Evolutionary conservation across 108 stramenopile genomes (phyloP).

Genomic region (Cafeteria roenbergensis): DNA sequence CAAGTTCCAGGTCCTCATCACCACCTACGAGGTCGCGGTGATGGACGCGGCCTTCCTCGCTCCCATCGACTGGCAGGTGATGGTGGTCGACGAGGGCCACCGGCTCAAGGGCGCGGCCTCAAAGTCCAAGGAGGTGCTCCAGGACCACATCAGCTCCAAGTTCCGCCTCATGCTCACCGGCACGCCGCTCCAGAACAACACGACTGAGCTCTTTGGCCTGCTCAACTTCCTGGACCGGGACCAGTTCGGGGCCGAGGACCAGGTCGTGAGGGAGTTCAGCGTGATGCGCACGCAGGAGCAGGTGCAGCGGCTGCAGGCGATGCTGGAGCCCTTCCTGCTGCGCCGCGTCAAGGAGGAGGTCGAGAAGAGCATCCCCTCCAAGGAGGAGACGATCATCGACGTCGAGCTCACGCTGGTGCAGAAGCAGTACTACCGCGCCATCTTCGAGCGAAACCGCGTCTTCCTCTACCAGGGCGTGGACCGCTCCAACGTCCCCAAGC

Average conservation of each 20-base stretch:
- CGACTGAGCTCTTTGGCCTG: slow-evolving; percentile 74
- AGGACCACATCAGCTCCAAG: slow-evolving; percentile 55
- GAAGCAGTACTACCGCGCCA: slow-evolving; percentile 88
- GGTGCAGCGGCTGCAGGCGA: slow-evolving; percentile 68
- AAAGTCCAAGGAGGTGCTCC: slow-evolving; percentile 49
- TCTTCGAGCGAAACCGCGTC: slow-evolving; percentile 80
- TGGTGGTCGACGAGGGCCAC: slow-evolving; percentile 88
- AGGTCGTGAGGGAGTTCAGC: slow-evolving; percentile 57
- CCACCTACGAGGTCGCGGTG: slow-evolving; percentile 81
- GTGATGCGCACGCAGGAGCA: slow-evolving; percentile 68
- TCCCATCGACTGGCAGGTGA: slow-evolving; percentile 57
- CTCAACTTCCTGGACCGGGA: slow-evolving; percentile 31
- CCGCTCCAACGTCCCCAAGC: slow-evolving; percentile 12
- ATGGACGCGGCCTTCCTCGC: slow-evolving; percentile 62
- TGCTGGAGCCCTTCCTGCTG: slow-evolving; percentile 78
- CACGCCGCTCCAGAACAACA: slow-evolving; percentile 90
- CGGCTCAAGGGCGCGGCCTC: slow-evolving; percentile 71
- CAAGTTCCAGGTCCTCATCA: slow-evolving; percentile 81
- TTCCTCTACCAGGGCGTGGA: slow-evolving; percentile 35
- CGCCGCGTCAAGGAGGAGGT: slow-evolving; percentile 94
- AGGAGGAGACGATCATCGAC: slow-evolving; percentile 90
- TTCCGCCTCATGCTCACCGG: slow-evolving; percentile 80
- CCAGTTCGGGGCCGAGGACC: slow-evolving; percentile 13
- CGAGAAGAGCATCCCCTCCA: slow-evolving; percentile 80
- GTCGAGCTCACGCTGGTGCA: slow-evolving; percentile 83